Percentiles rank a stretch among this genome's conserved stretches.
Evolutionary conservation across 495 filamentous ascomycete species (phyloP).

Genomic region (Tuber borchii): DNA sequence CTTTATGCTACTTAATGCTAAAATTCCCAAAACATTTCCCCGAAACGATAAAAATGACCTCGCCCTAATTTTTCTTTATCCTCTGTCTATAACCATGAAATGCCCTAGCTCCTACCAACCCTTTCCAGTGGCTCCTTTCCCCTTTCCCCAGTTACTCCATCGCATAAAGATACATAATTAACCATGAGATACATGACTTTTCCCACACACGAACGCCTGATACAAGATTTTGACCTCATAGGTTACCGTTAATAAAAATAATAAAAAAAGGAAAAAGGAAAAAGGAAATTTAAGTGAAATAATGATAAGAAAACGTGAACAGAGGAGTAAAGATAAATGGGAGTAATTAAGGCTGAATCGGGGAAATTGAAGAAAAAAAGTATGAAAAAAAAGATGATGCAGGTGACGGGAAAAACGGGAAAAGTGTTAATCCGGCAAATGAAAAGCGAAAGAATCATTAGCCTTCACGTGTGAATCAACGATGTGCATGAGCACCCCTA

Average conservation of each 20-base stretch:
- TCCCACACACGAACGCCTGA: conserved; percentile 34
- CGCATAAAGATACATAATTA: conserved; percentile 27
- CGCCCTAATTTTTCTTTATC: conserved; percentile 38
- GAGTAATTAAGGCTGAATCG: conserved; percentile 17
- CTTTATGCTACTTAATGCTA: conserved; percentile 31
- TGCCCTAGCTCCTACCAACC: conserved; percentile 9
- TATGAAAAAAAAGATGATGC: conserved; percentile 10
- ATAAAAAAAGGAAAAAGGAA: neutral
- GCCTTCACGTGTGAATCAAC: conserved; percentile 12
- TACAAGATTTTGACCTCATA: conserved; percentile 39
- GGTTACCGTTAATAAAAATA: conserved; percentile 18
- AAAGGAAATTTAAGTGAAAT: neutral
- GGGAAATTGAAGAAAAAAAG: conserved; percentile 15
- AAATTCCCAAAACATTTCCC: conserved; percentile 31
- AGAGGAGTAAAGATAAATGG: conserved; percentile 20
- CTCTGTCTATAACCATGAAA: conserved; percentile 36
- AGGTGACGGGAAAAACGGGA: conserved; percentile 13
- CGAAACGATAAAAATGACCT: conserved; percentile 37
- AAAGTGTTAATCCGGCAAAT: conserved; percentile 7
- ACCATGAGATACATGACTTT: conserved; percentile 31
- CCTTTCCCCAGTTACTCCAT: conserved; percentile 9
- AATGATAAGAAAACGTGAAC: conserved; percentile 19
- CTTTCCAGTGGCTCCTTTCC: conserved; percentile 7
- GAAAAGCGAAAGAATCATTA: neutral
- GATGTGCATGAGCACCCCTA: conserved; percentile 24